Base-by-base conservation (phyloP, 2,329 filamentous ascomycete genomes). In the Aaosphaeria pasadenensis region DNA sequence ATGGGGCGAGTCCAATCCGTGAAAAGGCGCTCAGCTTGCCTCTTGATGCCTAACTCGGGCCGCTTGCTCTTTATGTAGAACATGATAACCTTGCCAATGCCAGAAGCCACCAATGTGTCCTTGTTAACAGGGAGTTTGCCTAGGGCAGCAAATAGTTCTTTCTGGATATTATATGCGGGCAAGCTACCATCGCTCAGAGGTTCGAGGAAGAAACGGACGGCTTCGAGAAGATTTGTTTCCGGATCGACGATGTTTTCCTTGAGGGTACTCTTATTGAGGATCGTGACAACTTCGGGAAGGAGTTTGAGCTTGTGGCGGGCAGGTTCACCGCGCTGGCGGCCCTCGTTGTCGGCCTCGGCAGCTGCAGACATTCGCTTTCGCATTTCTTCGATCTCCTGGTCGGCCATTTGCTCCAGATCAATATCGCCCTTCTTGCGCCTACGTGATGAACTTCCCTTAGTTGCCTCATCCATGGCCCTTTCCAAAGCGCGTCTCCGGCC, bases 11-110 rank as follows among this genome's bases (percentile, higher is more conserved):
- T 96, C 94, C 94, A 99, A 67, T 97, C 92, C 48, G 89, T 89
- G 48, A 96, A 79, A n/a, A 97, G 78, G 43, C 88, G 84, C 75
- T 97, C 91, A 0, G 94, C 94, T 74, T 91, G 89, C 57, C 92
- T 86, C 77, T 96, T 96, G 77, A 99, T 96, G 52, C 80, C 81
- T 4, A 86, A 77, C 72, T 97, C 89, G 1, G 91, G 88, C 57
- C 89, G 87, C 75, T 91, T 95, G 77, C 89, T 95, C 73, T 91
- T 91, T 44, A 91, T 96, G 74, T 99, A 99, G 75, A 96, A 99
- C 53, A 95, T 83, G 45, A 96, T 87, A 42, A 99, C 90, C 70
- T 96, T 96, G 65, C 94, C 94, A 55, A 99, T 94, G 17, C 92
- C 91, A 60, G 89, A 95, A 56, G 91, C 91, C 24, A 95, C 80